Percentiles rank a stretch among this genome's conserved stretches.
Conservation (phyloP, 1,139 yeast genomes). For the Barnettozyma hawaiiensis region DNA sequence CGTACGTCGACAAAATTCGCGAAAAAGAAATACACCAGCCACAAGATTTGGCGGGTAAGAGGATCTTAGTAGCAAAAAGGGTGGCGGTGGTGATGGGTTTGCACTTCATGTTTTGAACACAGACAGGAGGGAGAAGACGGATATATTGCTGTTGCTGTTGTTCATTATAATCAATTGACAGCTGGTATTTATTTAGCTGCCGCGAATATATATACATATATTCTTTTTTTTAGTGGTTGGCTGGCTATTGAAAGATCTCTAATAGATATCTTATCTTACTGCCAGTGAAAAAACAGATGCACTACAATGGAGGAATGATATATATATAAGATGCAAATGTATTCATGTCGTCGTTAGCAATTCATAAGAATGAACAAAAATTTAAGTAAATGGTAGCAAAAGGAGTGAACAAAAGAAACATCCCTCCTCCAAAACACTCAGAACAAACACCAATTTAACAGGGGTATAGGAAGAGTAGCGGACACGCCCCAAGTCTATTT, state of each 20-base stretch:
- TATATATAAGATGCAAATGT: conserved; percentile 6
- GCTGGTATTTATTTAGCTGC: background rate
- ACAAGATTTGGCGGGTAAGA: conserved; percentile 1
- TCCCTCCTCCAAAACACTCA: too few relatives aligned
- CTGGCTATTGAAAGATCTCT: too few relatives aligned
- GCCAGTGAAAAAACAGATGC: too few relatives aligned
- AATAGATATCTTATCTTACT: too few relatives aligned
- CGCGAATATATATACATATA: too few relatives aligned
- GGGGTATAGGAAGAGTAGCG: background rate
- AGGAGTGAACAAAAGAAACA: too few relatives aligned
- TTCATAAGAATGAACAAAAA: background rate
- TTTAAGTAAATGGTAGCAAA: background rate
- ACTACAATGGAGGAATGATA: background rate
- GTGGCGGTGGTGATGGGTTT: background rate
- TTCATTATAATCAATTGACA: background rate
- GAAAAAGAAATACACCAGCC: too few relatives aligned
- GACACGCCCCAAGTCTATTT: conserved; percentile 45
- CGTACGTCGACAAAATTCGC: conserved; percentile 15
- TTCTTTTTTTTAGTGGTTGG: too few relatives aligned
- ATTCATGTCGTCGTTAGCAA: conserved; percentile 11
- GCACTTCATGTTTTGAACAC: background rate
- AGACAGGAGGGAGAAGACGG: too few relatives aligned
- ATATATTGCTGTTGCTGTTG: too few relatives aligned
- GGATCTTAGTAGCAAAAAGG: too few relatives aligned
- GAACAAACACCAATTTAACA: too few relatives aligned